phyloP scores from a whole-genome alignment of 73 alveolate species.

The Breviolum minutum region DNA sequence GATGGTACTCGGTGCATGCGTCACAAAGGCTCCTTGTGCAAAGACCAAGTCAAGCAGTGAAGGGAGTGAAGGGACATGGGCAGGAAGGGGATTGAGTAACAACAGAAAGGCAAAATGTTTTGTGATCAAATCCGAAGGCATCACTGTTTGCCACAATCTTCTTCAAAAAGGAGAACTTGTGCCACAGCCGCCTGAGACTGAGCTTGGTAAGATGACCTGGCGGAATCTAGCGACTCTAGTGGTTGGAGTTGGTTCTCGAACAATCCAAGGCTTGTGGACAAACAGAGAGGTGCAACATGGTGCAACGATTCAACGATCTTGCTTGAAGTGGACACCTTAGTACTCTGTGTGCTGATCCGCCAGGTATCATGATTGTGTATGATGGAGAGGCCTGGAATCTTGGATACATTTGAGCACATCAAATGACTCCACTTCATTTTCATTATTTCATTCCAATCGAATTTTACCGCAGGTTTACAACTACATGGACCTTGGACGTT shows the following conservation, averaged over 20 bases:
- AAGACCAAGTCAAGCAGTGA: not conserved
- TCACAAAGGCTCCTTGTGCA: not conserved
- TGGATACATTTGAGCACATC: too few species aligned
- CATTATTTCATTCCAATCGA: not conserved
- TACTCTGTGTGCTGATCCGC: too few species aligned
- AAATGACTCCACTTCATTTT: not conserved
- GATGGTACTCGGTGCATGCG: conserved; percentile 57
- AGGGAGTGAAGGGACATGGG: not conserved
- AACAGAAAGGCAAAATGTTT: too few species aligned
- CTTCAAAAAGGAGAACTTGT: conserved; percentile 12
- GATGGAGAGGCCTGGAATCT: conserved; percentile 24
- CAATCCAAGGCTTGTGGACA: conserved; percentile 6
- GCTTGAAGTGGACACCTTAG: too few species aligned
- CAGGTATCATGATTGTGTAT: conserved; percentile 10
- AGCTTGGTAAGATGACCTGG: not conserved
- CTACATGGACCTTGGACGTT: not conserved
- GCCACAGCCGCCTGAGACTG: not conserved
- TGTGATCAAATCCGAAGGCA: not conserved
- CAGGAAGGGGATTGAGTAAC: not conserved
- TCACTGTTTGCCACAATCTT: conserved; percentile 35
- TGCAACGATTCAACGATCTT: too few species aligned
- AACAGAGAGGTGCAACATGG: not conserved
- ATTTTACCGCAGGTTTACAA: conserved; percentile 7
- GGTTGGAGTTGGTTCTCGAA: not conserved
- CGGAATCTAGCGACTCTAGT: not conserved